phyloP scores from a whole-genome alignment of 202 grass and related monocot genomes.

The Digitaria exilis region DNA sequence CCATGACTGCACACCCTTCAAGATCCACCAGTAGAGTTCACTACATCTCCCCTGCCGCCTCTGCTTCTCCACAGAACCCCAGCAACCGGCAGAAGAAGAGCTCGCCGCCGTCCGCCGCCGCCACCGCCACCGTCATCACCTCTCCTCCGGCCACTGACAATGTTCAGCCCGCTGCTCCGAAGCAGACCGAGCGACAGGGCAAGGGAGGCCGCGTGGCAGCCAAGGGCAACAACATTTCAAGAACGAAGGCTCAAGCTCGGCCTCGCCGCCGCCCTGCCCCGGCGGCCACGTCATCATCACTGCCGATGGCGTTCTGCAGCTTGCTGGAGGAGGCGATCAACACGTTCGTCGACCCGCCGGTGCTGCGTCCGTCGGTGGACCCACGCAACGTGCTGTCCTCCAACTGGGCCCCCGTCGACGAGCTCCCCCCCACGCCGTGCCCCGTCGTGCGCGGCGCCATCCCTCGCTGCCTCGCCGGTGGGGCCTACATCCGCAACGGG shows the following conservation, averaged over 20 bases:
- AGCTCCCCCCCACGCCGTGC: conserved; percentile 79
- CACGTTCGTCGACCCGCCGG: conserved; percentile 83
- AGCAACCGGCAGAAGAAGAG: conserved; percentile 41
- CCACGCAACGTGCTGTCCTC: conserved; percentile 62
- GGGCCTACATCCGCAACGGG: conserved; percentile 94
- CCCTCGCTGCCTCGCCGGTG: conserved; percentile 77
- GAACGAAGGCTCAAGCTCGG: conserved; percentile 2
- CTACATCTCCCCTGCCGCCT: conserved; percentile 45
- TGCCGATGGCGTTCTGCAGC: conserved; percentile 71
- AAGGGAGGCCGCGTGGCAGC: conserved; percentile 6
- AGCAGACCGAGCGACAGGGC: conserved; percentile 18
- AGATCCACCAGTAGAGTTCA: conserved; percentile 29
- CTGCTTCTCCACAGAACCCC: conserved; percentile 33
- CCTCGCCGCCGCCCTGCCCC: conserved; percentile 21
- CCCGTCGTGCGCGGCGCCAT: conserved; percentile 75
- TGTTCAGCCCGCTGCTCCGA: conserved; percentile 5
- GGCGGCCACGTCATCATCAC: conserved; percentile 23
- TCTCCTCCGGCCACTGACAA: conserved; percentile 37
- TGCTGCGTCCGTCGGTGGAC: conserved; percentile 73
- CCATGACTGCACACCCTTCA: conserved; percentile 12
- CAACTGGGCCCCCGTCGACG: conserved; percentile 89
- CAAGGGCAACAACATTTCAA: neutral
- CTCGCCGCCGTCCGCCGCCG: conserved; percentile 33
- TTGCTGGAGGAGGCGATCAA: conserved; percentile 83
- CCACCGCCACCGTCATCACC: conserved; percentile 35